A percentile compares a stretch with the other conserved stretches of the same genome.
Conservation (phyloP, 352 stramenopile genomes). For the Pythium apleroticum region DNA sequence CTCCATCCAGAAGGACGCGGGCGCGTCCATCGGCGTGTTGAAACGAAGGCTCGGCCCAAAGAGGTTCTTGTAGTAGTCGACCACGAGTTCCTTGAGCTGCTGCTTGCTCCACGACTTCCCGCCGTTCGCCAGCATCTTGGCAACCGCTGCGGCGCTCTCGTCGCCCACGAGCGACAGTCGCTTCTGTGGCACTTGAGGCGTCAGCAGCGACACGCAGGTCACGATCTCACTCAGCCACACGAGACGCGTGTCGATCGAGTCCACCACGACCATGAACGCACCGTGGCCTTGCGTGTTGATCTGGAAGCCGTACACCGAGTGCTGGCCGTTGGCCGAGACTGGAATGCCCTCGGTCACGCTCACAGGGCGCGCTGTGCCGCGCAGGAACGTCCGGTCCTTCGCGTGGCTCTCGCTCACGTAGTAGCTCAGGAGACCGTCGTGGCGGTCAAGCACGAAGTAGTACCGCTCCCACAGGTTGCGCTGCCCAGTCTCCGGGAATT, state of each 20-base stretch:
- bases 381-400: conserved; percentile 82
- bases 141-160: conserved; percentile 23
- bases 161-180: conserved; percentile 58
- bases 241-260: conserved; percentile 82
- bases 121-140: conserved; percentile 10
- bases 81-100: conserved; percentile 75
- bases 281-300: conserved; percentile 87
- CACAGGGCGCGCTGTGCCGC: conserved; percentile 69
- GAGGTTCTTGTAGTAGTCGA: conserved; percentile 79
- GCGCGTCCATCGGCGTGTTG: conserved; percentile 70
- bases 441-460: conserved; percentile 82
- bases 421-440: conserved; percentile 74
- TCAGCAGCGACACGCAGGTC: conserved; percentile 36
- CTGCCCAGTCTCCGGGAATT: conserved; percentile 79
- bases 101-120: conserved; percentile 53
- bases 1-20: conserved; percentile 83
- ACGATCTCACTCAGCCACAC: conserved; percentile 85
- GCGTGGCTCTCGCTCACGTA: conserved; percentile 87
- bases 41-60: conserved; percentile 80
- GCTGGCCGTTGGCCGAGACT: conserved; percentile 62
- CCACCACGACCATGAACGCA: conserved; percentile 81
- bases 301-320: conserved; percentile 81
- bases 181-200: conserved; percentile 42
- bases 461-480: conserved; percentile 83
- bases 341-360: conserved; percentile 84